These are phyloP conservation scores for Gastrolobium villosum DNA, from an alignment of 306 rosid genomes.

Conservation along the genomic window DNA sequence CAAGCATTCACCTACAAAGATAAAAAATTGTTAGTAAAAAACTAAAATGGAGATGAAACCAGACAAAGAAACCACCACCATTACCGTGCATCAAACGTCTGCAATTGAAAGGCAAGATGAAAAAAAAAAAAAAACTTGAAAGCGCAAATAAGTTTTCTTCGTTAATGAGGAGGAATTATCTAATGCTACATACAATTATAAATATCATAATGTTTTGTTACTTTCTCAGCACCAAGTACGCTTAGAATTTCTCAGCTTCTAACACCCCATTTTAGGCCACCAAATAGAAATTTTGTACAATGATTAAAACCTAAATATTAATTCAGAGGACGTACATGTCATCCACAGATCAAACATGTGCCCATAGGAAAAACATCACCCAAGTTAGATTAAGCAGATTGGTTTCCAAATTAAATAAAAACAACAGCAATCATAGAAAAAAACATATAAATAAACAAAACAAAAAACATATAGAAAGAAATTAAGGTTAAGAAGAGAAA, in stretches of 20 bases:
- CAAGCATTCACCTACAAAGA: constrained; percentile 30
- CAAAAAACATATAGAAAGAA: neutral
- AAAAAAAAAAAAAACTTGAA: constrained; percentile 21
- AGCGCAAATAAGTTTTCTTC: neutral
- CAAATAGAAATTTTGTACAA: neutral
- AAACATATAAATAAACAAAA: no score
- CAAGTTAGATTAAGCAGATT: neutral
- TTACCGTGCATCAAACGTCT: neutral
- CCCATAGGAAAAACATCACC: neutral
- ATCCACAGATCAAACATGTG: neutral
- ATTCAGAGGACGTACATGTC: neutral
- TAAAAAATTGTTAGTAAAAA: neutral
- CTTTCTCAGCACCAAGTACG: neutral
- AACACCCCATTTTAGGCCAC: neutral
- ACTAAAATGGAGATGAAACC: neutral
- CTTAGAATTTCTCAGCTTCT: neutral
- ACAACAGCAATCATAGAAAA: neutral
- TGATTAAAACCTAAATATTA: neutral
- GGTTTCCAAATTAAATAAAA: neutral
- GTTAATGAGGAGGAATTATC: neutral
- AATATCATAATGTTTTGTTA: neutral
- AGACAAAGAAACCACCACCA: neutral
- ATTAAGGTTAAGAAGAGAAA: constrained; percentile 29
- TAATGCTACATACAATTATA: neutral
- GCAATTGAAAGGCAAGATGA: neutral